These are phyloP conservation scores for Hansfordia pulvinata DNA, from an alignment of 2,329 filamentous ascomycete species.

Conservation along the genomic window DNA sequence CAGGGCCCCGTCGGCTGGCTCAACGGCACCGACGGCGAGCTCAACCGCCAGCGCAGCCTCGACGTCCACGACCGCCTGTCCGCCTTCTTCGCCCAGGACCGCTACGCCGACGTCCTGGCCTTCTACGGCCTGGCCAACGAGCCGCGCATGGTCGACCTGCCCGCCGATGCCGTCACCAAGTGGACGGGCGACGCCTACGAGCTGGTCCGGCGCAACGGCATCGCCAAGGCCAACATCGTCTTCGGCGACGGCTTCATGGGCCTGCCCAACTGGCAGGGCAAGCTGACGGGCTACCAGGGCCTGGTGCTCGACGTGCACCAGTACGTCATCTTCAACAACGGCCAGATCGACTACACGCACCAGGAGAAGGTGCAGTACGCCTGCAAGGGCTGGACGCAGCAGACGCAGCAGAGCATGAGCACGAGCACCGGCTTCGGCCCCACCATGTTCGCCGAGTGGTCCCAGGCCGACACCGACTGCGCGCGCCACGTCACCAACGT, in stretches of 20 bases:
- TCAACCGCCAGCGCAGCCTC: slow-evolving; percentile 69
- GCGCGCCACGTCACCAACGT: slow-evolving; percentile 80
- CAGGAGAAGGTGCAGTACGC: slow-evolving; percentile 75
- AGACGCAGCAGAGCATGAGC: slow-evolving; percentile 61
- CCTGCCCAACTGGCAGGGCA: slow-evolving; percentile 77
- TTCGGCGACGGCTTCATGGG: slow-evolving; percentile 96
- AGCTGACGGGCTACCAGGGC: slow-evolving; percentile 56
- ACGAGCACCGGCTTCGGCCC: slow-evolving; percentile 74
- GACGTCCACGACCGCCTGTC: slow-evolving; percentile 80
- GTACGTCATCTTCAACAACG: slow-evolving; percentile 94
- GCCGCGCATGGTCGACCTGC: slow-evolving; percentile 70
- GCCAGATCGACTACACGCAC: slow-evolving; percentile 73
- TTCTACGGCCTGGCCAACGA: slow-evolving; percentile 96
- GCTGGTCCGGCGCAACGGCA: slow-evolving; percentile 63
- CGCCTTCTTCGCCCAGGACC: slow-evolving; percentile 82
- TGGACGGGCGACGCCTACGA: slow-evolving; percentile 70
- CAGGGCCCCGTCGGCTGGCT: slow-evolving; percentile 77
- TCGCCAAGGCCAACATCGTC: slow-evolving; percentile 57
- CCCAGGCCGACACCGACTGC: slow-evolving; percentile 94
- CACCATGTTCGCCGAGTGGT: slow-evolving; percentile 94
- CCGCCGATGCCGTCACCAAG: slow-evolving; percentile 49
- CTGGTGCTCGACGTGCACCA: slow-evolving; percentile 94
- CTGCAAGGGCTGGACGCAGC: slow-evolving; percentile 74
- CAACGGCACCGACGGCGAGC: slow-evolving; percentile 70
- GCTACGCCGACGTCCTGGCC: slow-evolving; percentile 82